These are phyloP conservation scores for Cucurbita moschata DNA, from an alignment of 306 rosid species.

Conservation along the genomic window DNA sequence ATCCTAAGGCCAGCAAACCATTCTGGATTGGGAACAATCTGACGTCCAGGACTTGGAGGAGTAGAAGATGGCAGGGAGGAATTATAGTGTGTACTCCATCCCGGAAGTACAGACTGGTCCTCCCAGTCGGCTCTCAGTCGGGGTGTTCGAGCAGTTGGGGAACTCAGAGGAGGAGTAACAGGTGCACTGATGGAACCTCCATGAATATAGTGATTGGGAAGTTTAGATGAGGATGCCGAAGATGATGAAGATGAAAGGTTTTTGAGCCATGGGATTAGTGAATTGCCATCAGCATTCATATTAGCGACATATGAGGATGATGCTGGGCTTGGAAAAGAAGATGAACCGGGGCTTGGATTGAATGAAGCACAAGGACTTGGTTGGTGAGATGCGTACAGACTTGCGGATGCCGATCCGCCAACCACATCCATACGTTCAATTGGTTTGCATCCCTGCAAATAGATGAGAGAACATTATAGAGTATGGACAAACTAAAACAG, in stretches of 20 bases:
- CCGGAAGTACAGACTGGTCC: conserved; percentile 30
- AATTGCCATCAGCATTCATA: conserved; percentile 44
- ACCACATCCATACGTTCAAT: conserved; percentile 42
- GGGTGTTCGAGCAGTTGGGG: conserved; percentile 68
- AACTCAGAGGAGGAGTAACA: conserved; percentile 85
- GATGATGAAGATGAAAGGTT: conserved; percentile 73
- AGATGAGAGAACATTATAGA: conserved; percentile 9
- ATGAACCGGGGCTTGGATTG: conserved; percentile 83
- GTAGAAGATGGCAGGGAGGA: conserved; percentile 64
- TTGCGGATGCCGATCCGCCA: conserved; percentile 51
- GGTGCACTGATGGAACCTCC: conserved; percentile 78
- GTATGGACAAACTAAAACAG: background rate
- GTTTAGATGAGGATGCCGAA: conserved; percentile 61
- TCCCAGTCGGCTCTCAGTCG: conserved; percentile 51
- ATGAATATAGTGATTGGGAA: conserved; percentile 39
- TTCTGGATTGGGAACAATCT: conserved; percentile 41
- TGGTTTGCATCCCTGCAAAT: conserved; percentile 73
- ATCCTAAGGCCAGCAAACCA: conserved; percentile 63
- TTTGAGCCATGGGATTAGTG: conserved; percentile 86
- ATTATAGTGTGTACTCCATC: conserved; percentile 37
- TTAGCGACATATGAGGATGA: conserved; percentile 50
- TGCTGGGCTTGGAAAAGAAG: conserved; percentile 76
- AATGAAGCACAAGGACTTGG: conserved; percentile 75
- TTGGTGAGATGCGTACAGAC: conserved; percentile 64
- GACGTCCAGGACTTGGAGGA: conserved; percentile 76